phyloP scores from a whole-genome alignment of 345 rosid species.

The Toxicodendron radicans region DNA sequence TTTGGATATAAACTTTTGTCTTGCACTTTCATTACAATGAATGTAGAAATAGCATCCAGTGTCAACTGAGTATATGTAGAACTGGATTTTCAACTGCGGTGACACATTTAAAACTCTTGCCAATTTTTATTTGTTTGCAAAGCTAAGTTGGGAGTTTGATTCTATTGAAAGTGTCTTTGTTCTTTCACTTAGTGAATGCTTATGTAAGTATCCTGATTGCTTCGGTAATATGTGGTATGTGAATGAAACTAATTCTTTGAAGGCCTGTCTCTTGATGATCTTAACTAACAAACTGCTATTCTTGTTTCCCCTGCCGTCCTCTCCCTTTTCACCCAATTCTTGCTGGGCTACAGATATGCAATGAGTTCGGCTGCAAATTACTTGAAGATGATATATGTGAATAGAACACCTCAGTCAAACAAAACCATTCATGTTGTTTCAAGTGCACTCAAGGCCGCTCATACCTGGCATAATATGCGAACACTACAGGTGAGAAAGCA shows the following conservation, averaged over 20 bases:
- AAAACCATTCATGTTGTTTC: slow-evolving; percentile 79
- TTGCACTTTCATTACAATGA: background rate
- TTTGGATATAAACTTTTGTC: background rate
- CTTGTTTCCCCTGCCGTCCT: background rate
- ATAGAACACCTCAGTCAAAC: slow-evolving; percentile 76
- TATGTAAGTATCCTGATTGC: background rate
- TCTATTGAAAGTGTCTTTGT: background rate
- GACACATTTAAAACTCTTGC: background rate
- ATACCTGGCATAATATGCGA: slow-evolving; percentile 92
- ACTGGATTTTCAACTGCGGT: background rate
- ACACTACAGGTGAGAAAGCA: slow-evolving; percentile 73
- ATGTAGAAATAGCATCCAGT: background rate
- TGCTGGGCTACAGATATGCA: slow-evolving; percentile 56
- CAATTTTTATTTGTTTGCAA: background rate
- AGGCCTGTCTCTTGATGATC: background rate
- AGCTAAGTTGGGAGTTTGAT: background rate
- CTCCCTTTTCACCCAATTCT: background rate
- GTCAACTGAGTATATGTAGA: background rate
- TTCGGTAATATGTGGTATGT: background rate
- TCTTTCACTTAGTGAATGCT: background rate
- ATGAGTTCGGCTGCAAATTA: slow-evolving; percentile 74
- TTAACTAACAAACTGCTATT: background rate
- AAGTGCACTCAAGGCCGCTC: slow-evolving; percentile 78
- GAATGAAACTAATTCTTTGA: background rate
- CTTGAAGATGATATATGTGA: slow-evolving; percentile 74